Base-by-base conservation (phyloP, 495 filamentous ascomycete species). In the Aspergillus olivimuriae region DNA sequence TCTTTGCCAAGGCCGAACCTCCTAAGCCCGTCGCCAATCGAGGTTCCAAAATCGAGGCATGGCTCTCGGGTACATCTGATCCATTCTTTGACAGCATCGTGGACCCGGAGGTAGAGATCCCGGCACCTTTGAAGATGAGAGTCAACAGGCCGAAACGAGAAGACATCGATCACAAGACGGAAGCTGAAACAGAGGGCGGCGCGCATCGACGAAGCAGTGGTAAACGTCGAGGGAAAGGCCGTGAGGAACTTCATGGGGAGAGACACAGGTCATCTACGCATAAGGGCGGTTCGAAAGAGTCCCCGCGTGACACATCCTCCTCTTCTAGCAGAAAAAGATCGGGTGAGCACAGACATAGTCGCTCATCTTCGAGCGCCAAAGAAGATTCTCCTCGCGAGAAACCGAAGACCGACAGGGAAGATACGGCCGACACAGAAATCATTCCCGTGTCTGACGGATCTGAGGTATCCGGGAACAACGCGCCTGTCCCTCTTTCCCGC, bases 61-160 rank as follows among this genome's bases (percentile, higher is more conserved):
- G 86, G 86, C 63, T 90, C 23, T 82, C 82, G 38, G 73, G 72
- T 17, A 87, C 84, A 1, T 70, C 78, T 9, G 86, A 90, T 51
- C 84, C 86, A 6, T 88, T 89, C 48, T 51, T 84, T 16, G 82
- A 87, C 23, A 56, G 55, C 9, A 28, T 28, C 24, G 48, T 53
- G 31, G 59, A 57, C 21, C 42, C 58, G 12, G 57, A 67, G 24
- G 61, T 58, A 17, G 70, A 75, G 24, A 60, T 72, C 16, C 69
- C 74, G 15, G 63, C 64, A 19, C 60, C 75, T 5, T 43, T 72
- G 30, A 70, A 74, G 32, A 66, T 62, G 14, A 66, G 56, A 39
- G 53, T 60, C 14, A 61, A 55, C 31, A 54, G 54, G 35, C 51
- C 53, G 19, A 56, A 51, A 43, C 43, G 50, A 11, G 58, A 60